These are phyloP conservation scores for Phytopythium aichiense DNA, from an alignment of 352 stramenopile species.

Conservation along the genomic window DNA sequence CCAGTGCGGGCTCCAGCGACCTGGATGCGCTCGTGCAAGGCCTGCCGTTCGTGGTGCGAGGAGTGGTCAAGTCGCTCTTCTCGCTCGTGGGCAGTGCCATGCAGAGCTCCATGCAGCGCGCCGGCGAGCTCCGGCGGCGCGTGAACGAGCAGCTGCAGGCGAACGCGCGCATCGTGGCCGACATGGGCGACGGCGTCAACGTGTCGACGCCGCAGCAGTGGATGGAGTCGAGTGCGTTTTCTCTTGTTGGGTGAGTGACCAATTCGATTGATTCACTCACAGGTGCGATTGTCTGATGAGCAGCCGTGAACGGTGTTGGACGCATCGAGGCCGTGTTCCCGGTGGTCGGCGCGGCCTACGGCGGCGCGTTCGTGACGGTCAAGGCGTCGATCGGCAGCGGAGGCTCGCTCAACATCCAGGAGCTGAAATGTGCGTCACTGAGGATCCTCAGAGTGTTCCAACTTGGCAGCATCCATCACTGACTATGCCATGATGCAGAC, in stretches of 20 bases:
- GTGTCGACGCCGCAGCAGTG: slow-evolving; percentile 61
- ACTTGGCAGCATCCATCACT: background rate
- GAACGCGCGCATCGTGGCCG: slow-evolving; percentile 40
- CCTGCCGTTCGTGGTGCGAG: slow-evolving; percentile 54
- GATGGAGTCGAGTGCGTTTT: slow-evolving; percentile 65
- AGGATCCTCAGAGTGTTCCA: background rate
- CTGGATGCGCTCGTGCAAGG: slow-evolving; percentile 52
- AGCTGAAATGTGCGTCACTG: slow-evolving; percentile 58
- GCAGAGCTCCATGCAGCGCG: slow-evolving; percentile 60
- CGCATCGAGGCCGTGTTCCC: slow-evolving; percentile 63
- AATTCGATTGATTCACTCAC: slow-evolving; percentile 4
- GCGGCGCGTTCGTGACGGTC: slow-evolving; percentile 40
- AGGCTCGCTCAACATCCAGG: slow-evolving; percentile 36
- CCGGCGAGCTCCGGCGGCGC: slow-evolving; percentile 45
- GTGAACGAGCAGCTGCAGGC: slow-evolving; percentile 51
- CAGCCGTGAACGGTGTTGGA: slow-evolving; percentile 66
- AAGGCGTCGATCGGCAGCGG: slow-evolving; percentile 46
- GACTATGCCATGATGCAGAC: slow-evolving; percentile 21
- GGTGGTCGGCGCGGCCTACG: slow-evolving; percentile 29
- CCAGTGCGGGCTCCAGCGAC: slow-evolving; percentile 13
- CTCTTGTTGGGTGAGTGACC: background rate
- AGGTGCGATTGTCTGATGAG: background rate
- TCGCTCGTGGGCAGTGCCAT: slow-evolving; percentile 57
- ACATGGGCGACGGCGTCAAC: slow-evolving; percentile 44
- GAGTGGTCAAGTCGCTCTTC: slow-evolving; percentile 62